Evolutionary conservation across 495 filamentous ascomycete genomes (phyloP), one percentile per base, ranked within the genome.

Genomic region (Hypoxylon subgilvum): DNA sequence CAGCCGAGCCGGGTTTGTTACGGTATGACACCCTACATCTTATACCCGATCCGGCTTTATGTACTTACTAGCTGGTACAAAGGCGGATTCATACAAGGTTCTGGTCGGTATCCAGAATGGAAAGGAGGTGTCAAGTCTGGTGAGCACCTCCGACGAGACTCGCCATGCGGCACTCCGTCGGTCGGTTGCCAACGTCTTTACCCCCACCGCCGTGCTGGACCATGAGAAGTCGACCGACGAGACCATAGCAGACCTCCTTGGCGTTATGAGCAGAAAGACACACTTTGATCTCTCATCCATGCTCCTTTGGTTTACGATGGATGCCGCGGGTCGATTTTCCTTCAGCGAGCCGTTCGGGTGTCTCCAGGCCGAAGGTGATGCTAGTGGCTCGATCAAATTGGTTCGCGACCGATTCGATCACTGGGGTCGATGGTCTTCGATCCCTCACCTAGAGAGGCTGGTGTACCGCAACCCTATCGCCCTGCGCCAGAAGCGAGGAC

Each of bases 181-280:
- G 21, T 62, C 69, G 17, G 56, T 72, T n/a, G 64, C 64, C 17
- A 59, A 57, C 14, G 61, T 67, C 40, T 72, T 72, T 40, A 66
- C 63, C 5, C 57, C 63, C 9, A 65, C 54, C 3, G 67, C 63
- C 8, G 31, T 60, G 8, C 28, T 68, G 22, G 61, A 62, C 17
- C 66, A 67, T 39, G 61, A 72, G 40, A 60, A 49, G 9, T 57
- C 51, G 52, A 46, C 68, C 9, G 61, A 68, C 39, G n/a, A 27
- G 3, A 61, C 59, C 6, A 55, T 68, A 10, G 36, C 47, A 38
- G 65, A 63, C 7, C 45, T 69, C 2, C n/a, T 69, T 1, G 23
- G 21, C 1, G 42, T 32, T n/a, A 6, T 68, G 9, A 50, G 36
- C 18, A 52, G 22, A 27, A 61, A 66, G 38, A 27, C 30, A 2